Evolutionary conservation across 192 early-diverging fungal species (phyloP).

Genomic region (Umbelopsis vinacea): DNA sequence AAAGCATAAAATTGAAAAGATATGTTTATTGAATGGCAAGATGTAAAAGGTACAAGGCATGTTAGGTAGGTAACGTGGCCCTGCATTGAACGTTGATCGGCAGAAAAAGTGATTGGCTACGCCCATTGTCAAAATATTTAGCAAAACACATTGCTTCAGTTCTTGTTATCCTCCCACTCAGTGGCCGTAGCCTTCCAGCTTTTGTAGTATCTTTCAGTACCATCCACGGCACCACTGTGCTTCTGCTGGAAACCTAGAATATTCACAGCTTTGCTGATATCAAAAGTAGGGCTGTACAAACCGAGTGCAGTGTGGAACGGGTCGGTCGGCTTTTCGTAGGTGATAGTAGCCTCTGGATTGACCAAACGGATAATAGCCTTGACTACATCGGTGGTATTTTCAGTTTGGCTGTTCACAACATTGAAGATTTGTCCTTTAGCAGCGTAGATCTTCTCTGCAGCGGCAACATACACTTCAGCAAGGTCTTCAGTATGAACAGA

Average conservation of each 20-base stretch:
- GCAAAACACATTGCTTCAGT: no score
- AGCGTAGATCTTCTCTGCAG: slow-evolving; percentile 28
- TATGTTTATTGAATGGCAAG: no score
- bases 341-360: slow-evolving; percentile 25
- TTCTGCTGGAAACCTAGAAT: background rate
- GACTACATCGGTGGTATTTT: slow-evolving; percentile 33
- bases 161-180: background rate
- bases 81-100: no score
- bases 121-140: no score
- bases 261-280: background rate
- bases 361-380: slow-evolving; percentile 32
- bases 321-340: background rate
- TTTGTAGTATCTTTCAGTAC: slow-evolving; percentile 7
- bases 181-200: background rate
- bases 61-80: no score
- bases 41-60: no score
- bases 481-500: slow-evolving; percentile 45
- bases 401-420: slow-evolving; percentile 30
- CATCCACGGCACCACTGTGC: background rate
- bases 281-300: background rate
- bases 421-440: slow-evolving; percentile 39
- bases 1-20: no score
- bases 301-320: background rate
- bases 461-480: slow-evolving; percentile 34
- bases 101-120: no score